Conservation (phyloP, 805 yeast species). For the Cephaloascus fragrans region DNA sequence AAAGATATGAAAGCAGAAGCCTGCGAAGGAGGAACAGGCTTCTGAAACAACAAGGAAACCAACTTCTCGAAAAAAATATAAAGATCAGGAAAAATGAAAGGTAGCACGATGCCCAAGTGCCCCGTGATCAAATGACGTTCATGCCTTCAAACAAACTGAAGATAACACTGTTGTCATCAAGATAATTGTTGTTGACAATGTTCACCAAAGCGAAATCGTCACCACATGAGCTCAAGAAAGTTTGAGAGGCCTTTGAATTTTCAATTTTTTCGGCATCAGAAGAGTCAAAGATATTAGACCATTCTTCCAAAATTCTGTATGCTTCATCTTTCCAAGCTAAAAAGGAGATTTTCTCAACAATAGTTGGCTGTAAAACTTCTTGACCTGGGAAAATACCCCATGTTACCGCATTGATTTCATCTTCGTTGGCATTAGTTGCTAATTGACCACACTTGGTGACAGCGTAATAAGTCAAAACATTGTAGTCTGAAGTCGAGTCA, state of each 20-base stretch:
- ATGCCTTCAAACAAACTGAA: conserved; percentile 39
- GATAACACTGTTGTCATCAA: conserved; percentile 44
- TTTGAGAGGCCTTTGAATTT: conserved; percentile 17
- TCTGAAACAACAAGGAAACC: background rate
- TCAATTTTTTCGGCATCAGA: conserved; percentile 10
- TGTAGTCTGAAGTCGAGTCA: conserved; percentile 22
- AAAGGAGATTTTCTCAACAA: conserved; percentile 85
- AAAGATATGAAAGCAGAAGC: background rate
- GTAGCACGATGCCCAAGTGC: too few relatives aligned
- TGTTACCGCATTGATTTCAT: conserved; percentile 87
- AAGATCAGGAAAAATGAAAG: too few relatives aligned
- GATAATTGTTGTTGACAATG: conserved; percentile 81
- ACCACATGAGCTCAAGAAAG: conserved; percentile 36
- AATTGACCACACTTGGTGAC: conserved; percentile 51
- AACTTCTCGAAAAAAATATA: too few relatives aligned
- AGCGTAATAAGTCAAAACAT: conserved; percentile 67
- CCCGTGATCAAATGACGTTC: background rate
- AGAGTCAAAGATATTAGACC: conserved; percentile 49
- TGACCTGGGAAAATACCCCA: conserved; percentile 98
- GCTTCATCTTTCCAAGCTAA: conserved; percentile 98
- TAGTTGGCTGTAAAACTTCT: conserved; percentile 91
- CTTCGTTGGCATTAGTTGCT: conserved; percentile 59
- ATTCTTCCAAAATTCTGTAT: conserved; percentile 70
- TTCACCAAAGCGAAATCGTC: conserved; percentile 68
- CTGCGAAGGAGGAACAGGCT: too few relatives aligned